Conservation (phyloP, 2,329 filamentous ascomycete genomes). For the Colletotrichum incanum region DNA sequence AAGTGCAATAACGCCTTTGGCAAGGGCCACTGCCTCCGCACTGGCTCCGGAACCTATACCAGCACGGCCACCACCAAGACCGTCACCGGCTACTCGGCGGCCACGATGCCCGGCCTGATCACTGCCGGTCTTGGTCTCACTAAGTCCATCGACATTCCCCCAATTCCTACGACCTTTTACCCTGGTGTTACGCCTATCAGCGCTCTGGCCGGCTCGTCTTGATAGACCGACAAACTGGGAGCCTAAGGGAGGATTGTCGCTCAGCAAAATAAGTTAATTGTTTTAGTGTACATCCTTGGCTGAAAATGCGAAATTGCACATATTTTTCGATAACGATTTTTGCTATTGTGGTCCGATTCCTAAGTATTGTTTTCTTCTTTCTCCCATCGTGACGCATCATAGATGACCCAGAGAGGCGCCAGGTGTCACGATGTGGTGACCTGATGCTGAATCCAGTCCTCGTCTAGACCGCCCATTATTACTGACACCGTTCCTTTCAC, state of each 20-base stretch:
- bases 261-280: background rate
- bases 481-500: slow-evolving; percentile 7
- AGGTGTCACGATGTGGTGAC: background rate
- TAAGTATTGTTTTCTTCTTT: background rate
- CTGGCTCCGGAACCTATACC: slow-evolving; percentile 33
- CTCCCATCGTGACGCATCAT: too few species aligned
- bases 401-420: background rate
- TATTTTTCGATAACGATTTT: slow-evolving; percentile 10
- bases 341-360: too few species aligned
- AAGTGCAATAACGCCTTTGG: slow-evolving; percentile 66
- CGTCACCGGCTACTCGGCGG: slow-evolving; percentile 20
- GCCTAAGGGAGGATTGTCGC: background rate
- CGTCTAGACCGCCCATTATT: slow-evolving; percentile 24
- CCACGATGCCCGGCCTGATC: slow-evolving; percentile 34
- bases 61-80: slow-evolving; percentile 36
- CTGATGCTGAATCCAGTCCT: slow-evolving; percentile 25
- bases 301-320: slow-evolving; percentile 14
- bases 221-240: too few species aligned
- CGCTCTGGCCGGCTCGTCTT: slow-evolving; percentile 24
- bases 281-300: slow-evolving; percentile 26
- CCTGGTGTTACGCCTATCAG: slow-evolving; percentile 30
- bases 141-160: slow-evolving; percentile 29
- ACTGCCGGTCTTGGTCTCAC: slow-evolving; percentile 36
- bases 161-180: slow-evolving; percentile 39
- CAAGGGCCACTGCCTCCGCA: slow-evolving; percentile 57